Conservation (phyloP, 2,329 filamentous ascomycete genomes). For the Lecanicillium sp. region DNA sequence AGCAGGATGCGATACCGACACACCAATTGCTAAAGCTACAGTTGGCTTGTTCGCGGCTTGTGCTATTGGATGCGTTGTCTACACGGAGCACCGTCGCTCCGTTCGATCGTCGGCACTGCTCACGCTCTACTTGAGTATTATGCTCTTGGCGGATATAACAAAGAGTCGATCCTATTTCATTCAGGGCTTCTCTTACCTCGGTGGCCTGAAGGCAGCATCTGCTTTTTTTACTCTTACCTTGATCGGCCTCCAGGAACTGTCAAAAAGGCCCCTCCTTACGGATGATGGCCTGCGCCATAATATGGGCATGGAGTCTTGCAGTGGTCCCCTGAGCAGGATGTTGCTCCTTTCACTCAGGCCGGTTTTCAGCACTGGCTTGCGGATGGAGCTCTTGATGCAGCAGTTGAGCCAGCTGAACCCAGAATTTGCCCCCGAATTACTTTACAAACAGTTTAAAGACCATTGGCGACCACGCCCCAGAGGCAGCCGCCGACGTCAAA, state of each 20-base stretch:
- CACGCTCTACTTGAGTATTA: background rate
- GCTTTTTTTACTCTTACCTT: background rate
- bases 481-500: background rate
- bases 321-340: background rate
- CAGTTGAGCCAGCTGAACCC: background rate
- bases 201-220: background rate
- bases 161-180: background rate
- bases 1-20: background rate
- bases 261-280: background rate
- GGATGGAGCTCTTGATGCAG: background rate
- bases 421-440: background rate
- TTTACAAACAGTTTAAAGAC: background rate
- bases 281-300: background rate
- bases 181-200: background rate
- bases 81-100: background rate
- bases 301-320: background rate
- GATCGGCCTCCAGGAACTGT: background rate
- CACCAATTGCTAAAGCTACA: background rate
- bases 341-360: background rate
- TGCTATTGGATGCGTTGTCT: background rate
- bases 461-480: background rate
- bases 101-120: background rate
- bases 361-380: background rate
- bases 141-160: background rate
- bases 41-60: background rate